These are phyloP conservation scores for Boletellus sp. DNA, from an alignment of 1,284 basidiomycete species.

Conservation along the genomic window DNA sequence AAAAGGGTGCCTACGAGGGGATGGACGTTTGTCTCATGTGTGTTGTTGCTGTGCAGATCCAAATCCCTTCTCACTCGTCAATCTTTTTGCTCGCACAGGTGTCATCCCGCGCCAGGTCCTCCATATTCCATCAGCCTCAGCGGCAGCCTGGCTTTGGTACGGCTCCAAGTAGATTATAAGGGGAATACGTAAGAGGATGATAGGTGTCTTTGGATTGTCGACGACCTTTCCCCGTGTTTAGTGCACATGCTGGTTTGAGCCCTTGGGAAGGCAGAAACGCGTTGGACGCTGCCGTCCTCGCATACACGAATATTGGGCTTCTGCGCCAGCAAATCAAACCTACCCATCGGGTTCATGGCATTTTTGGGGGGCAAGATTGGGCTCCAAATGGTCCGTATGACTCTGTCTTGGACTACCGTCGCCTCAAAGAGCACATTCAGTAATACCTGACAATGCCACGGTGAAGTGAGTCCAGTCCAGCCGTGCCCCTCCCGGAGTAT, in stretches of 20 bases:
- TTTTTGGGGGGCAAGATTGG: conserved; percentile 62
- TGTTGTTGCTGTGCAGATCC: conserved; percentile 11
- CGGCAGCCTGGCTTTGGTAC: conserved; percentile 50
- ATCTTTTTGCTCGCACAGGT: conserved; percentile 36
- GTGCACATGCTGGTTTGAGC: conserved; percentile 66
- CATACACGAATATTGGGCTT: conserved; percentile 67
- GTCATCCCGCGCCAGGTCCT: conserved; percentile 61
- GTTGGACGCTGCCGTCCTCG: conserved; percentile 72
- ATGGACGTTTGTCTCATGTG: conserved; percentile 73
- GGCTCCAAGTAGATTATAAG: conserved; percentile 49
- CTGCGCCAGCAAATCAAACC: conserved; percentile 74
- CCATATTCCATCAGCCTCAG: conserved; percentile 50
- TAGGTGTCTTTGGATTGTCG: not conserved
- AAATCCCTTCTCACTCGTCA: not conserved
- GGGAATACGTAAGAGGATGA: conserved; percentile 51
- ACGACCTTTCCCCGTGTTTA: conserved; percentile 21
- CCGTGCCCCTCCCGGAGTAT: not conserved
- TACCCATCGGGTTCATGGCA: conserved; percentile 60
- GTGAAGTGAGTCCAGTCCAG: conserved; percentile 42
- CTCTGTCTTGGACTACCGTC: not conserved
- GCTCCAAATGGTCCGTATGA: conserved; percentile 49
- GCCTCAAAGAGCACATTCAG: conserved; percentile 34
- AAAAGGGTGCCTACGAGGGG: conserved; percentile 61
- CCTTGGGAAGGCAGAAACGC: conserved; percentile 79
- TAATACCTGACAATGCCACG: conserved; percentile 76